Evolutionary conservation across 164 flowering plant genomes (phyloP), one percentile per base, ranked within the genome.

Genomic region (Magnolia officinalis): DNA sequence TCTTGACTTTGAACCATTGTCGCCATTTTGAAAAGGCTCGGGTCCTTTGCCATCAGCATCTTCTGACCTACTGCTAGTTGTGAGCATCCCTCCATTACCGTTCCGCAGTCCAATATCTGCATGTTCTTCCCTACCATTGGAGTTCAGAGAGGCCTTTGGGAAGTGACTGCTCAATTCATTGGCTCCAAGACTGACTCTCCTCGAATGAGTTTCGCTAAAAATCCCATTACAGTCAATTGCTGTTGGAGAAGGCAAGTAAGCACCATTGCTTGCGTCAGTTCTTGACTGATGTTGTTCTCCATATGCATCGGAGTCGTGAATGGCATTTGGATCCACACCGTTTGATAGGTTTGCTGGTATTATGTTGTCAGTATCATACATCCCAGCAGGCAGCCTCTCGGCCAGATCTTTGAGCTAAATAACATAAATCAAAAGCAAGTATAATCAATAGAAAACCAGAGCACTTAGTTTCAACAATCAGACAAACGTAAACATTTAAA

Each of bases 341-440:
- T 89, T 90, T 51, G 89, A 85, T 29, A 84, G 76, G 78, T 79
- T 78, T 7, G 82, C 76, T 18, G 82, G 82, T 69, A 73, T 85
- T 76, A 82, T 71, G 76, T 77, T 85, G 74, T 89, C 86, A 65
- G 74, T 64, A 63, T 90, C 90, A 80, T 89, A 88, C 75, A 76
- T 82, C 26, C 87, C 95, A 76, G 89, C 86, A 20, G 92, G 92
- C 67, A 91, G 83, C 77, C 87, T 88, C 82, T 89, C 96, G 16
- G 94, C 94, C 89, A 89, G 81, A 72, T 89, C 91, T 82, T 88
- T 91, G 72, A 91, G 89, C 96, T 91, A 84, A 52, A 71, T 51
- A 67, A 49, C 59, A 76, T 74, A 23, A 14, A 70, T 21, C 9
- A 14, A 72, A 74, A 58, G 55, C 49, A 51, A 73, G 52, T 50